Conservation (phyloP, 805 yeast genomes). For the Ogataea siamensis region DNA sequence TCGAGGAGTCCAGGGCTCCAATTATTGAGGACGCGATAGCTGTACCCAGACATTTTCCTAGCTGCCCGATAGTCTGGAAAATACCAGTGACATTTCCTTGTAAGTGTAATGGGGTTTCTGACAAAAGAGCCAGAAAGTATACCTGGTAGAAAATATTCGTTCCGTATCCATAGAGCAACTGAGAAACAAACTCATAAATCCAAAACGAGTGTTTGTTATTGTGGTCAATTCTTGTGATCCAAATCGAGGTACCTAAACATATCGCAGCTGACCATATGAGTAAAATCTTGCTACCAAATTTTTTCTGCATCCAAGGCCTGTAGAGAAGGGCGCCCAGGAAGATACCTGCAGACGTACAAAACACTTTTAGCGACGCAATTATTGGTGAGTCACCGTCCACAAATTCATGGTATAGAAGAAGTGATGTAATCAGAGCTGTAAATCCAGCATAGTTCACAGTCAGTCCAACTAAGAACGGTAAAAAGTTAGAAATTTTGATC, state of each 20-base stretch:
- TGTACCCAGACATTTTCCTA: constrained; percentile 33
- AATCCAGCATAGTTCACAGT: constrained; percentile 15
- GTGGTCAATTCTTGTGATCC: constrained; percentile 26
- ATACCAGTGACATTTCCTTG: constrained; percentile 42
- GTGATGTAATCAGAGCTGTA: constrained; percentile 8
- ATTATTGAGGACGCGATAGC: constrained; percentile 30
- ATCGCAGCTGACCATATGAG: constrained; percentile 15
- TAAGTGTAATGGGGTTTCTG: constrained; percentile 35
- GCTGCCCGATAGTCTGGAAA: constrained; percentile 36
- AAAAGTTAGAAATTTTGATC: constrained; percentile 24
- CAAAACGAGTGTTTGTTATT: constrained; percentile 19
- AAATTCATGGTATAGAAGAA: constrained; percentile 26
- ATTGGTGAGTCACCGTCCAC: constrained; percentile 33
- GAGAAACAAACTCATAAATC: constrained; percentile 28
- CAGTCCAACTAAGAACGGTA: constrained; percentile 16
- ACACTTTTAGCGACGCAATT: constrained; percentile 36
- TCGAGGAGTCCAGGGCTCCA: constrained; percentile 4
- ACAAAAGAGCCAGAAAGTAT: constrained; percentile 33
- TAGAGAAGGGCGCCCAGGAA: constrained; percentile 29
- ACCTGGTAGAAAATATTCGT: constrained; percentile 35
- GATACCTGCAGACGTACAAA: constrained; percentile 37
- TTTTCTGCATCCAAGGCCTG: constrained; percentile 11
- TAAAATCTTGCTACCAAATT: constrained; percentile 24
- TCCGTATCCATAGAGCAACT: constrained; percentile 21
- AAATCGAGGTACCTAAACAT: constrained; percentile 17